Evolutionary conservation across 768 basidiomycete species (phyloP).

Genomic region (Macrolepiota fuliginosa): DNA sequence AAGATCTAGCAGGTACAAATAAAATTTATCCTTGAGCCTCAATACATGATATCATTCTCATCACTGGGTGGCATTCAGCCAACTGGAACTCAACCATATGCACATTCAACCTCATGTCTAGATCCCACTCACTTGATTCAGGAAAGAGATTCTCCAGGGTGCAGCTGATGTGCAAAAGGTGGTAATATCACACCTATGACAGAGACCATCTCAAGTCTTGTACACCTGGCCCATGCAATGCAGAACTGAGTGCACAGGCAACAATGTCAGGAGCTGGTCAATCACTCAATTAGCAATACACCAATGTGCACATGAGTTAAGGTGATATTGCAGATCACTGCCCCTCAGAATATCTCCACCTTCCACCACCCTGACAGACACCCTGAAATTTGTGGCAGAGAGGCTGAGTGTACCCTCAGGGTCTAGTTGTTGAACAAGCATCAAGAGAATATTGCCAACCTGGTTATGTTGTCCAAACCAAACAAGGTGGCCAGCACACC

Average conservation of each 20-base stretch:
- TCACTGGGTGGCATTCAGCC: slow-evolving; percentile 57
- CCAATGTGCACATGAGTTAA: too few relatives aligned
- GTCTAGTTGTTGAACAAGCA: too few relatives aligned
- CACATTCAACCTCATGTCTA: slow-evolving; percentile 72
- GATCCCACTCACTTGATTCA: slow-evolving; percentile 56
- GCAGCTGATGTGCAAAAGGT: slow-evolving; percentile 40
- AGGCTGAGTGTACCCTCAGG: too few relatives aligned
- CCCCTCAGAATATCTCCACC: too few relatives aligned
- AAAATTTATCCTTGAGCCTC: slow-evolving; percentile 44
- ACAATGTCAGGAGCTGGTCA: slow-evolving; percentile 59
- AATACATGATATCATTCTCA: slow-evolving; percentile 62
- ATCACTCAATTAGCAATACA: too few relatives aligned
- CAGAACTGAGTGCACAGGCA: slow-evolving; percentile 48
- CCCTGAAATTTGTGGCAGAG: too few relatives aligned
- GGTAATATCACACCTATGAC: slow-evolving; percentile 45
- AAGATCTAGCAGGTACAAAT: slow-evolving; percentile 43
- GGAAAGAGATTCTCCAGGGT: slow-evolving; percentile 42
- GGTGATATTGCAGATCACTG: too few relatives aligned
- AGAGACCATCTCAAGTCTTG: slow-evolving; percentile 53
- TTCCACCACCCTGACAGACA: too few relatives aligned
- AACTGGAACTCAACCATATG: slow-evolving; percentile 62
- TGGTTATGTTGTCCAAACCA: too few relatives aligned
- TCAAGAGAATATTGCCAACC: too few relatives aligned
- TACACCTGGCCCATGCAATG: slow-evolving; percentile 56
- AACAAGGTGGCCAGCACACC: too few relatives aligned